phyloP scores from a whole-genome alignment of 2,329 filamentous ascomycete genomes.

The Diaporthe citriasiana region DNA sequence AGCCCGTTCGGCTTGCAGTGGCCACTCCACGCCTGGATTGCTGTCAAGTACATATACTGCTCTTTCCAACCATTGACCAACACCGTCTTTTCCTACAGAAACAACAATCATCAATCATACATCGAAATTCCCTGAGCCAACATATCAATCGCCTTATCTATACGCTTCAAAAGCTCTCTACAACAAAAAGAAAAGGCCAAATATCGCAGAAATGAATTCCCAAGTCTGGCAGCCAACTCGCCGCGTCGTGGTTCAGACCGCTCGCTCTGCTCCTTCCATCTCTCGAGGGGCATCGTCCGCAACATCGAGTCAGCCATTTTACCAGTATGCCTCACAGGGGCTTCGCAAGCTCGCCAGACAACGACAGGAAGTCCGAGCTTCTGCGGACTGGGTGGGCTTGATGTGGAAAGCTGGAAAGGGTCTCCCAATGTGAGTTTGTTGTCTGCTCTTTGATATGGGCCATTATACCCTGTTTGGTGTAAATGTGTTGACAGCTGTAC shows the following conservation, averaged over 20 bases:
- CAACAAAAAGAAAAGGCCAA: neutral
- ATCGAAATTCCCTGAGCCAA: neutral
- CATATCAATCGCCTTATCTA: neutral
- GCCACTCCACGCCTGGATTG: neutral
- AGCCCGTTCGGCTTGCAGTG: conserved; percentile 6
- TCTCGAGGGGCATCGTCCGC: conserved; percentile 28
- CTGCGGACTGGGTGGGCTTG: conserved; percentile 24
- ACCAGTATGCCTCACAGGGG: conserved; percentile 30
- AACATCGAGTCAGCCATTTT: conserved; percentile 22
- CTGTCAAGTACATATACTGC: conserved; percentile 15
- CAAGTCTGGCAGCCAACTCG: conserved; percentile 37
- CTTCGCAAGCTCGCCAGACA: conserved; percentile 25
- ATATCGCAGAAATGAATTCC: conserved; percentile 11
- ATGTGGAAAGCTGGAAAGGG: conserved; percentile 13
- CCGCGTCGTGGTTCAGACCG: conserved; percentile 23
- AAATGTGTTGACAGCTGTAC: neutral
- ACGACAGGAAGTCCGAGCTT: conserved; percentile 11
- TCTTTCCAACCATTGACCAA: neutral
- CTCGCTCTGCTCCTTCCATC: conserved; percentile 27
- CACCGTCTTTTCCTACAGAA: neutral
- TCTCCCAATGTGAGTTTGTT: conserved; percentile 13
- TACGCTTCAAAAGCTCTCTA: neutral
- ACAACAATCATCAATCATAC: neutral
- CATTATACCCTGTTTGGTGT: too few species aligned
- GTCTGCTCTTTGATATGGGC: neutral